Percentiles rank a stretch among this genome's conserved stretches.
Evolutionary conservation across 768 basidiomycete species (phyloP).

Genomic region (Macrocybe gigantea): DNA sequence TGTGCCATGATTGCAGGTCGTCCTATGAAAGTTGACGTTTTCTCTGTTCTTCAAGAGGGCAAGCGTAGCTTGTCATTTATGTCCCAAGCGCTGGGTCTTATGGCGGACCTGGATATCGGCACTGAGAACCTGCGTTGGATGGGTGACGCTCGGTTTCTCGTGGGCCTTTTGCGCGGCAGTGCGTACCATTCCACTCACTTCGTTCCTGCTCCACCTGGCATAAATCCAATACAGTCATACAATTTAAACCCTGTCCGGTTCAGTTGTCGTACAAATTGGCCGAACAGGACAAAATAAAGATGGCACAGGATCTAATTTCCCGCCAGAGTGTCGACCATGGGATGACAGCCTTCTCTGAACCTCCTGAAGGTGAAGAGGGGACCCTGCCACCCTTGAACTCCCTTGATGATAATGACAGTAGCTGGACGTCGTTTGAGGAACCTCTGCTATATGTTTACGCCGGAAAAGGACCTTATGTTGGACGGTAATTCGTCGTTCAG

Average conservation of each 20-base stretch:
- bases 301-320: constrained; percentile 48
- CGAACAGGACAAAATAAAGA: constrained; percentile 64
- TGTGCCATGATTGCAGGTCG: constrained; percentile 35
- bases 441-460: constrained; percentile 68
- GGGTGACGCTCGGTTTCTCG: constrained; percentile 74
- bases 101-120: constrained; percentile 81
- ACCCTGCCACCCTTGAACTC: constrained; percentile 42
- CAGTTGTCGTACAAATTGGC: constrained; percentile 66
- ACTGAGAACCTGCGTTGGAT: constrained; percentile 86
- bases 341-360: constrained; percentile 5
- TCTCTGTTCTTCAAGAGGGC: constrained; percentile 65
- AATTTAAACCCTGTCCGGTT: constrained; percentile 60
- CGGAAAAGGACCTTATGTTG: constrained; percentile 76
- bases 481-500: constrained; percentile 35
- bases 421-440: constrained; percentile 69
- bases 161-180: constrained; percentile 70
- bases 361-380: constrained; percentile 8
- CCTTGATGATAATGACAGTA: constrained; percentile 38
- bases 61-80: constrained; percentile 71
- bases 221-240: constrained; percentile 37
- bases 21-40: constrained; percentile 72
- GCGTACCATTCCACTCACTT: constrained; percentile 14
- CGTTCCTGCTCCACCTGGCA: background rate
- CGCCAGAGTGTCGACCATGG: constrained; percentile 22
- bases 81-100: constrained; percentile 76